Base-by-base conservation (phyloP, 2,329 filamentous ascomycete species). In the Colletotrichum australisinense region DNA sequence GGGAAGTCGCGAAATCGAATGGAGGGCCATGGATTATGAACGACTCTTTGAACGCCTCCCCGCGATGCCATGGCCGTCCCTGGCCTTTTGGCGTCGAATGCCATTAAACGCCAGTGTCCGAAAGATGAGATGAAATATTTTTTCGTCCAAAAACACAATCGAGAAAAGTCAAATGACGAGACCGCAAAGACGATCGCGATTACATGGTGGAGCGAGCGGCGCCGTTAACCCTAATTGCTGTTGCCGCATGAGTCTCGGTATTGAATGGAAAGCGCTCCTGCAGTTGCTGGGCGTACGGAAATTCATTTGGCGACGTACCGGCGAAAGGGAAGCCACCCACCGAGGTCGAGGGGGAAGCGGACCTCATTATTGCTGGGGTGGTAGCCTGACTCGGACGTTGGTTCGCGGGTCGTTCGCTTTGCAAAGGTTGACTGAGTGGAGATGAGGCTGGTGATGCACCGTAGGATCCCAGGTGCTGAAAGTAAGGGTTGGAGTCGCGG, bases 261-360 rank as follows among this genome's bases (percentile, higher is more conserved):
- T 82, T 81, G 79, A 81, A 86, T 19, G 86, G 87, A 75, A 89
- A 89, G 67, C 84, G 85, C 72, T 88, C 85, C 78, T 83, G 81
- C 76, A 84, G 76, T 72, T 83, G 83, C 75, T 86, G 83, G 69
- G 79, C 76, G 74, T 84, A 86, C 42, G 82, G 77, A 65, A 81
- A 80, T 64, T 85, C 85, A 76, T 80, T 81, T 67, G 85, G 78
- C 65, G 84, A 81, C 75, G 87, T 86, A 82, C 84, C 86, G 77
- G 88, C 83, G 76, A 85, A 83, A 60, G 86, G 80, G 75, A 89
- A 86, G 70, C 82, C 78, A 57, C 82, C 82, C 24, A 82, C 79
- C 78, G 84, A 81, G 26, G 88, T 83, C 16, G 86, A 84, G 53
- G 87, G 83, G 35, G 88, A 86, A 59, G 83, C 79, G 60, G 84